Conservation (phyloP, 495 filamentous ascomycete species). For the Podospora pseudocomata region DNA sequence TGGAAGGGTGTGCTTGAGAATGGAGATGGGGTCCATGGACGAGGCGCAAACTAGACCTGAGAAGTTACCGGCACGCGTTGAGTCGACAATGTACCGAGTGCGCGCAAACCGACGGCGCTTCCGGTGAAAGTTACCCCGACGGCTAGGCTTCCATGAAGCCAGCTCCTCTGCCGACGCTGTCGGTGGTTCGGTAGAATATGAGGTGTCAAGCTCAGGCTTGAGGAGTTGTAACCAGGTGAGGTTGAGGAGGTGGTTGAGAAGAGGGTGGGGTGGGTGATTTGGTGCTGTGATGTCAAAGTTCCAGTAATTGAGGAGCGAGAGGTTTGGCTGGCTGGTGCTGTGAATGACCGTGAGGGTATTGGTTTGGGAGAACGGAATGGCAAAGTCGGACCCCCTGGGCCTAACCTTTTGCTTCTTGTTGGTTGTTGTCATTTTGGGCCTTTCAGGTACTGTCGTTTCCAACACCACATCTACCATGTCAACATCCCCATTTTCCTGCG, state of each 20-base stretch:
- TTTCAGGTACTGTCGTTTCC: constrained; percentile 5
- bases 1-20: constrained; percentile 70
- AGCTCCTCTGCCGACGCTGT: constrained; percentile 52
- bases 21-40: constrained; percentile 70
- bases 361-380: constrained; percentile 49
- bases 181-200: constrained; percentile 60
- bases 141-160: constrained; percentile 65
- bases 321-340: constrained; percentile 82
- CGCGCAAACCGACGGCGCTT: constrained; percentile 80
- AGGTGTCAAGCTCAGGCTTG: constrained; percentile 64
- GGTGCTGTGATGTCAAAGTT: constrained; percentile 69
- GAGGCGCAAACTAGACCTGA: constrained; percentile 78
- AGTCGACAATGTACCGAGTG: constrained; percentile 62
- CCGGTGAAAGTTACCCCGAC: constrained; percentile 74
- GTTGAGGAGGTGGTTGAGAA: constrained; percentile 73
- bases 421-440: constrained; percentile 24
- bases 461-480: constrained; percentile 19
- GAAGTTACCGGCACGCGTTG: constrained; percentile 70
- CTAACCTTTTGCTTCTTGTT: constrained; percentile 16
- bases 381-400: constrained; percentile 33
- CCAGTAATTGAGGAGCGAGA: constrained; percentile 83
- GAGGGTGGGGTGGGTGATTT: constrained; percentile 63
- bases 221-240: constrained; percentile 89
- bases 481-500: constrained; percentile 14
- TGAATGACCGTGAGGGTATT: constrained; percentile 91